A percentile compares a stretch with the other conserved stretches of the same genome.
These are phyloP conservation scores for Ustilago trichophora DNA, from an alignment of 1,284 basidiomycete species.

Conservation along the genomic window DNA sequence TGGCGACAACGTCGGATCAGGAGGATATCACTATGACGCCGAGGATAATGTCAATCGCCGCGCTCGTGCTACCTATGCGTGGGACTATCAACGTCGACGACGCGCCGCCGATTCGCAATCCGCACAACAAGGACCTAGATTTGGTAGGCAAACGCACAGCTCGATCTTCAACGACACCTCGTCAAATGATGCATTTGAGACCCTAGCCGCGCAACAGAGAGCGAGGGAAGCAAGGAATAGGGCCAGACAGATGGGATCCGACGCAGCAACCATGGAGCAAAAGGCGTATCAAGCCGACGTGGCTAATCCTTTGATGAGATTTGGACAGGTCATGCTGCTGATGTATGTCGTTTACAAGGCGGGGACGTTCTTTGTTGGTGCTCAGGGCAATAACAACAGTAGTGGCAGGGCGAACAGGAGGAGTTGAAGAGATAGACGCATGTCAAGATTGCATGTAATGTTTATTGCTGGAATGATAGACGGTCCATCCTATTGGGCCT, in stretches of 20 bases:
- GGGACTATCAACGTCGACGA: slow-evolving; percentile 58
- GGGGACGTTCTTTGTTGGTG: slow-evolving; percentile 34
- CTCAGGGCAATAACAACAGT: too few relatives aligned
- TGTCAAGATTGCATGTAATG: too few relatives aligned
- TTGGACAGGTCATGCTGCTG: slow-evolving; percentile 53
- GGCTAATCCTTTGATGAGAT: slow-evolving; percentile 46
- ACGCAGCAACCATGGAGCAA: slow-evolving; percentile 12
- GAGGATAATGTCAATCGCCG: slow-evolving; percentile 48
- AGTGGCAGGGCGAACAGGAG: neutral
- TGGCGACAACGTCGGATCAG: slow-evolving; percentile 16
- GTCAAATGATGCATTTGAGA: slow-evolving; percentile 28
- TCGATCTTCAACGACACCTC: slow-evolving; percentile 6
- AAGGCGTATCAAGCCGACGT: slow-evolving; percentile 38
- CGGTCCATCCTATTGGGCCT: too few relatives aligned
- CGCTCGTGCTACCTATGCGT: slow-evolving; percentile 60
- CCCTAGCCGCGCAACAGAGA: slow-evolving; percentile 27
- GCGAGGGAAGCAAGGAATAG: slow-evolving; percentile 34
- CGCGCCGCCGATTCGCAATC: slow-evolving; percentile 6
- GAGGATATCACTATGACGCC: slow-evolving; percentile 34
- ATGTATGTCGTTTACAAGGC: slow-evolving; percentile 48
- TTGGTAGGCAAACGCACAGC: slow-evolving; percentile 15
- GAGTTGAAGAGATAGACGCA: neutral
- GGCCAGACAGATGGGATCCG: slow-evolving; percentile 9
- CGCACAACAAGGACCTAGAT: neutral
- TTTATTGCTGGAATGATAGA: too few relatives aligned